Evolutionary conservation across 331 rosid species (phyloP).

Genomic region (Saraca asoca): DNA sequence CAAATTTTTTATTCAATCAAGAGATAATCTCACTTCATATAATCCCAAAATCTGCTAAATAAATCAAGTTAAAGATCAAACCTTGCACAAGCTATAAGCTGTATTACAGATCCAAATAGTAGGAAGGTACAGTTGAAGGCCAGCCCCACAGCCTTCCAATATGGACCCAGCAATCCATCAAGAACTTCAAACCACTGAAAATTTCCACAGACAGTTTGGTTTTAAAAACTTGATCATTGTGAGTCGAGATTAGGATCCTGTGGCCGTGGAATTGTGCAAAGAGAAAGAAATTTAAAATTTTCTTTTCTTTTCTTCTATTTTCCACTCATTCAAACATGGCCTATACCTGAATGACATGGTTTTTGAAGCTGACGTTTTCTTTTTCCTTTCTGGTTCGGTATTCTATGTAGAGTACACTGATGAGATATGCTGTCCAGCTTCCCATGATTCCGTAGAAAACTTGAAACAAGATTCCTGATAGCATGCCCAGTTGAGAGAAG

Average conservation of each 20-base stretch:
- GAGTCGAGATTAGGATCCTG: slow-evolving; percentile 10
- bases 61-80: slow-evolving; percentile 8
- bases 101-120: slow-evolving; percentile 71
- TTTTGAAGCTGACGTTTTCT: slow-evolving; percentile 77
- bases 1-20: not conserved
- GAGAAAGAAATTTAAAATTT: no score
- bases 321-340: no score
- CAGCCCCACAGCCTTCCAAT: slow-evolving; percentile 81
- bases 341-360: slow-evolving; percentile 90
- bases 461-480: slow-evolving; percentile 63
- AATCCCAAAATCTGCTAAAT: not conserved
- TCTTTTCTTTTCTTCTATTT: no score
- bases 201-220: slow-evolving; percentile 30
- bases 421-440: slow-evolving; percentile 78
- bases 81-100: slow-evolving; percentile 83
- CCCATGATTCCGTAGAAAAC: slow-evolving; percentile 64
- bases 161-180: slow-evolving; percentile 86
- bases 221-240: not conserved
- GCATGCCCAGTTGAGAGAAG: slow-evolving; percentile 68
- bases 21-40: slow-evolving; percentile 27
- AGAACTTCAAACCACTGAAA: slow-evolving; percentile 97
- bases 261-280: slow-evolving; percentile 20
- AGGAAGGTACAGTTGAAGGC: slow-evolving; percentile 79
- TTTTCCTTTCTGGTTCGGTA: slow-evolving; percentile 68
- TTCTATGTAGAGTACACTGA: slow-evolving; percentile 69